Evolutionary conservation across 192 early-diverging fungal species (phyloP), one percentile per base, ranked within the genome.

Genomic region (Backusella tuberculispora): DNA sequence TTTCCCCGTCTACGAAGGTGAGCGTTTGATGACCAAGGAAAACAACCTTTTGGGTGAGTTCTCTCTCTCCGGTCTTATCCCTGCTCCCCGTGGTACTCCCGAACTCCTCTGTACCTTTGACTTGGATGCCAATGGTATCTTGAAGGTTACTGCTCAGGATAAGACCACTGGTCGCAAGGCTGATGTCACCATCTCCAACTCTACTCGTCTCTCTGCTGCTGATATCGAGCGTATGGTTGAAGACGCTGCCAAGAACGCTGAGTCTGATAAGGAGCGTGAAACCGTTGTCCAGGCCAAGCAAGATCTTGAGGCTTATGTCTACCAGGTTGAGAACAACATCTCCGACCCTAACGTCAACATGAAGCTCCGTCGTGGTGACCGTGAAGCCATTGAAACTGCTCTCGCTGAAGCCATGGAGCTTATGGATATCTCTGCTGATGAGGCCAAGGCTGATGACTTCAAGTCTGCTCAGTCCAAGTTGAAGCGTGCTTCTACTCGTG

Each of bases 151-250:
- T 66, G 93, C 96, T 76, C 88, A 90, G 71, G 96, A 98, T 86
- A 95, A 93, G 88, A 90, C 92, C 72, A 95, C 96, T 37, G 95
- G 95, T 80, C 88, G 91, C 80, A 92, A 93, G 84, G 91, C 91
- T 80, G 91, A 92, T 86, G 92, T 98, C 84, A 95, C 95, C 85
- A 97, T 98, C 87, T 93, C 93, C 82, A 97, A 97, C 91, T 94
- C 93, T 74, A 93, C 94, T 66, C 94, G 95, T 75, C 87, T 98
- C 74, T 93, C 92, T 66, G 90, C 91, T 67, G 92, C 90, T 71
- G 96, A 98, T 79, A 96, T 98, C 76, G 94, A 97, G 79, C 91
- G 94, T 80, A 97, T 98, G 95, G 88, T 98, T 73, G 73, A 77
- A 45, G 96, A 97, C 73, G 95, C 96, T 74, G 94, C 96, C 85